Percentiles rank a stretch among this genome's conserved stretches.
Evolutionary conservation across 140 eudicot genomes (phyloP).

Genomic region (Bidens hawaiensis): DNA sequence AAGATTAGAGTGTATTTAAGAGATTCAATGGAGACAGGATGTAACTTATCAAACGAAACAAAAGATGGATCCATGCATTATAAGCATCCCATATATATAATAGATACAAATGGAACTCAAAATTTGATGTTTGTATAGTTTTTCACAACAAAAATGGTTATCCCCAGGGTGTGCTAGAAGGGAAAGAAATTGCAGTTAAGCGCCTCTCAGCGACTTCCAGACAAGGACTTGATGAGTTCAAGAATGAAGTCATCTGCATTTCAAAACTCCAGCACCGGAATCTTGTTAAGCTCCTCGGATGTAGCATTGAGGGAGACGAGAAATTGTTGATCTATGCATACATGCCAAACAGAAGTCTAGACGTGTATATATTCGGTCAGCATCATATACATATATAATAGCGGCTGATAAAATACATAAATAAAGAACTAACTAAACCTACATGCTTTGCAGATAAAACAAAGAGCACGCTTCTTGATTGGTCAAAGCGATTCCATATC

Average conservation of each 20-base stretch:
- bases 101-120: neutral
- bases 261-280: conserved; percentile 54
- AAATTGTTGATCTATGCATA: neutral
- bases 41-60: neutral
- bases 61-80: neutral
- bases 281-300: conserved; percentile 27
- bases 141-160: neutral
- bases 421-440: neutral
- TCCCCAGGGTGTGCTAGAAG: conserved; percentile 30
- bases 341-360: neutral
- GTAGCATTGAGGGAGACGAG: neutral
- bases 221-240: conserved; percentile 41
- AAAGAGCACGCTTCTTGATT: neutral
- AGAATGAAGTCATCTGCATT: conserved; percentile 35
- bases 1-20: neutral
- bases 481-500: neutral
- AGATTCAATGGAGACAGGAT: neutral
- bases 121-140: neutral
- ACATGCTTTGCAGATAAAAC: neutral
- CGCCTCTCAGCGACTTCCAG: conserved; percentile 35
- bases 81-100: neutral
- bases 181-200: conserved; percentile 45
- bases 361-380: neutral
- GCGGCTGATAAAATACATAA: neutral
- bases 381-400: neutral